Evolutionary conservation across 1,284 basidiomycete genomes (phyloP), one percentile per base, ranked within the genome.

Genomic region (Ceratobasidium sp.): DNA sequence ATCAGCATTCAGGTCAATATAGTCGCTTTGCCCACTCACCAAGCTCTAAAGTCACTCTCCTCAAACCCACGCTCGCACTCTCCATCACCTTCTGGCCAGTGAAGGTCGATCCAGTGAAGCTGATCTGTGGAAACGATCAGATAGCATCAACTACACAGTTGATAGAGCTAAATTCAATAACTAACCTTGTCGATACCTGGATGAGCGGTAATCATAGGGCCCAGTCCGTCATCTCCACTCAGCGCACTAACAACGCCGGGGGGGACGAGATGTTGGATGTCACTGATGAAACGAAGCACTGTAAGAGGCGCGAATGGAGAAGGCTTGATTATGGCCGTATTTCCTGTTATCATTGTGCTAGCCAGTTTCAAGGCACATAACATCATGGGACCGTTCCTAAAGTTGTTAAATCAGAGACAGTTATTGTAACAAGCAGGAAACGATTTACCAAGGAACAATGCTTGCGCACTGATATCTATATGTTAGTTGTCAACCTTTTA

Each of bases 181-280:
- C 45, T 51, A 23, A 74, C 71, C 84, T 96, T 96, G 85, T 96
- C 93, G 71, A 96, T 91, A 80, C 91, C 93, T 65, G 83, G 86
- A 84, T 97, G 95, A 20, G 88, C 83, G 10, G 94, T 86, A 79
- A 97, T 88, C 47, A 94, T 93, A 23, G 94, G 92, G 51, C 97
- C 97, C 76, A 94, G 95, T 69, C 94, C 86, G 66, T 87, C 82
- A 33, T 97, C 97, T 47, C 96, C 96, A 4, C 92, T 90, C 20
- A 96, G 87, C 35, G 93, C 93, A 85, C 97, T 98, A 80, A 98
- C 83, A n/a, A 97, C 96, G 77, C 97, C 96, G 7, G 94, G 90
- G 3, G 97, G 97, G 83, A 96, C 94, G 31, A 95, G 95, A 77
- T 80, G 67, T 23, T 74, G 60, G 83, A 86, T 82, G 73, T 87